Base-by-base conservation (phyloP, 2,329 filamentous ascomycete species). In the Aspergillus aculeatinus region DNA sequence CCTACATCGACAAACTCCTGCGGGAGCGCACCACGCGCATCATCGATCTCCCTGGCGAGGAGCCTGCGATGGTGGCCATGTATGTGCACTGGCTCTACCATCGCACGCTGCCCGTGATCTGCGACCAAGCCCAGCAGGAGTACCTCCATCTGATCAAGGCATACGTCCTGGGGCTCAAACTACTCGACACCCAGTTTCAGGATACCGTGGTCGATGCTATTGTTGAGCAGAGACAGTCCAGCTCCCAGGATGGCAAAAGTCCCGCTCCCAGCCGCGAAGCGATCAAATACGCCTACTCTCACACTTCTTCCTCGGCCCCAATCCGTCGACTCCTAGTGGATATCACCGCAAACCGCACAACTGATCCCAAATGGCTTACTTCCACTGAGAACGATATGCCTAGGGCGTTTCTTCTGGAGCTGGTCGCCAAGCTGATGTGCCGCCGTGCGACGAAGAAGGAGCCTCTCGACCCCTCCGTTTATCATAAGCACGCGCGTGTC, bases 401-500 rank as follows among this genome's bases (percentile, higher is more conserved):
- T 39, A 5, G 14, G 14, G 5, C 35, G 5, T 5, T 56, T 49
- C 44, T 56, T 5, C 33, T 56, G 3, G 5, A 21, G 11, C 54
- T 56, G 21, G 23, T 31, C 10, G n/a, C 44, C 1, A 56, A 16
- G 27, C 44, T 56, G 5, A 12, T 49, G 44, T 10, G 39, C 9
- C 11, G 23, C 12, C 39, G 39, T 7, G 3, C 5, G 7, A 11
- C 11, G 2, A 4, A 23, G 4, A 19, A 31, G 39, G 7, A 3
- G 39, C 4, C 39, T 16, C 21, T 55, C 10, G 21, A 79, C 79
- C n/a, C 79, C 83, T 67, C 63, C 25, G 23, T 14, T 14, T 55
- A 55, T 48, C 21, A 21, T 21, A 21, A 21, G 21, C 21, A 21
- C 21, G 21, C 21, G 21, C 21, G 21, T 21, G 21, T 21, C 21